phyloP scores from a whole-genome alignment of 805 yeast genomes.

The Trichomonascus vanleenenianus region DNA sequence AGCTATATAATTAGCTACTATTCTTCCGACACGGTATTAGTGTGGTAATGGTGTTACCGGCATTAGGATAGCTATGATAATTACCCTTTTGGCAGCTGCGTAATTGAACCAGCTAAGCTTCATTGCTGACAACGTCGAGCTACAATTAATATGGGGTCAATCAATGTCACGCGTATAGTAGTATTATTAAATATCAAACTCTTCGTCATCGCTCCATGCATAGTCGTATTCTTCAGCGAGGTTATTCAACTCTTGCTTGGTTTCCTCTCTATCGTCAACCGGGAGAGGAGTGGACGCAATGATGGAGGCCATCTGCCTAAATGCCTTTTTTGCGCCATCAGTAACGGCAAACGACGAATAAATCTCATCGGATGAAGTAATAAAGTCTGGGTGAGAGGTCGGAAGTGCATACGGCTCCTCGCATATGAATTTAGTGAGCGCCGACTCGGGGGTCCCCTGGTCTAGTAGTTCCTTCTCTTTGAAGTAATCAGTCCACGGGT shows the following conservation, averaged over 20 bases:
- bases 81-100: too few relatives aligned
- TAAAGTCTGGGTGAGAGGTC: constrained; percentile 13
- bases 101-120: too few relatives aligned
- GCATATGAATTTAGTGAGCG: constrained; percentile 10
- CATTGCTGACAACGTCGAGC: too few relatives aligned
- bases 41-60: too few relatives aligned
- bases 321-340: constrained; percentile 10
- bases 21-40: too few relatives aligned
- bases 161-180: constrained; percentile 14
- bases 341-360: constrained; percentile 15
- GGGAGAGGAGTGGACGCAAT: constrained; percentile 10
- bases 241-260: constrained; percentile 13
- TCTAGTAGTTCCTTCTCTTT: constrained; percentile 7
- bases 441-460: constrained; percentile 12
- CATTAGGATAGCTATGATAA: too few relatives aligned
- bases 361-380: constrained; percentile 7
- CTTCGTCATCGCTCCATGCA: constrained; percentile 12
- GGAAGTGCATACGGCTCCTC: constrained; percentile 13
- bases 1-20: too few relatives aligned
- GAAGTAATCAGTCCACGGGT: constrained; percentile 8
- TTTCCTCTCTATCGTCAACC: constrained; percentile 20
- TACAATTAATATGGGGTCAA: too few relatives aligned
- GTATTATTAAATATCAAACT: too few relatives aligned
- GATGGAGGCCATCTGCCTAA: constrained; percentile 14
- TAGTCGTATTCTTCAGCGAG: constrained; percentile 17